phyloP scores from a whole-genome alignment of 1,284 basidiomycete genomes.

The Malassezia japonica region DNA sequence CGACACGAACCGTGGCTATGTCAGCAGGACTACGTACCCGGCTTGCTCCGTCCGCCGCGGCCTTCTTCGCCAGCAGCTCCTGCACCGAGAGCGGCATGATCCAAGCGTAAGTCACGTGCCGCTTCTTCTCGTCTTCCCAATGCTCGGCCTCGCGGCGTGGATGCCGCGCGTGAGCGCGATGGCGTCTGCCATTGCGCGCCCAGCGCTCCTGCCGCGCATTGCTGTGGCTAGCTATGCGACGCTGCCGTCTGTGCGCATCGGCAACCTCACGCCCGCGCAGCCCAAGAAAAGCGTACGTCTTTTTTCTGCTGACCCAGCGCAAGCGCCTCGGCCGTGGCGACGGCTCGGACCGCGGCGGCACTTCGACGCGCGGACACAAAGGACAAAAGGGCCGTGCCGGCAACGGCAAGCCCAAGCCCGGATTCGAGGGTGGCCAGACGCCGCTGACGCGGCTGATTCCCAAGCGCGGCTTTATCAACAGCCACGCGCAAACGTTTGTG shows the following conservation, averaged over 20 bases:
- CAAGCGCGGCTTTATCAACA: conserved; percentile 84
- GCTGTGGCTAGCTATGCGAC: conserved; percentile 1
- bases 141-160: conserved; percentile 1
- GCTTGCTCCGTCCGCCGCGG: neutral
- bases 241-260: conserved; percentile 5
- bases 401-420: conserved; percentile 67
- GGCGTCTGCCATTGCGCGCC: neutral
- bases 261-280: conserved; percentile 16
- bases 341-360: conserved; percentile 79
- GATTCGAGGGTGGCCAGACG: conserved; percentile 91
- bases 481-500: conserved; percentile 57
- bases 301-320: conserved; percentile 53
- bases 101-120: neutral
- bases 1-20: conserved; percentile 5
- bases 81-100: conserved; percentile 11
- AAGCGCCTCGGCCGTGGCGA: conserved; percentile 89
- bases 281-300: conserved; percentile 8
- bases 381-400: conserved; percentile 89
- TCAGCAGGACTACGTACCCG: neutral
- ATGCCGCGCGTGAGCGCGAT: neutral
- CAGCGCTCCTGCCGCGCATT: neutral
- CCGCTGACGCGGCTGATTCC: conserved; percentile 83
- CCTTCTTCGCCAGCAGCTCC: conserved; percentile 11
- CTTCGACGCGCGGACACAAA: conserved; percentile 85
- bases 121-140: neutral